Conservation (phyloP, 257 asterid species). For the Jacaranda mimosifolia region DNA sequence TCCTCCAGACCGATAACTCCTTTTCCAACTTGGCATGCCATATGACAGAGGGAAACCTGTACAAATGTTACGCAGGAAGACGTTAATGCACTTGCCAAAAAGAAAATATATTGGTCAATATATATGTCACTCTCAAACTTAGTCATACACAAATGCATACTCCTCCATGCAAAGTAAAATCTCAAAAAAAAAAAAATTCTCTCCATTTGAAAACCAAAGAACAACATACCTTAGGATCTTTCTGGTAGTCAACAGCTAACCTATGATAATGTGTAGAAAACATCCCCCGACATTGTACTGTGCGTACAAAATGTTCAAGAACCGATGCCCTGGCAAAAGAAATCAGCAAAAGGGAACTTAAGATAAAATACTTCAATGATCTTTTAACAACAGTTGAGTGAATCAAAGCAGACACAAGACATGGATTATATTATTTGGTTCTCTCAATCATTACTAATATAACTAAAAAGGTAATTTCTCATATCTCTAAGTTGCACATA, state of each 20-base stretch:
- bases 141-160: neutral
- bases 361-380: constrained; percentile 17
- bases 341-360: constrained; percentile 29
- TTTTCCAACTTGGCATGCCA: constrained; percentile 90
- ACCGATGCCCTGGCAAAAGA: constrained; percentile 81
- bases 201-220: neutral
- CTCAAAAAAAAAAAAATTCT: too few relatives aligned
- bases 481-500: constrained; percentile 51
- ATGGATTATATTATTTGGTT: neutral
- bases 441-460: neutral
- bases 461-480: neutral
- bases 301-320: constrained; percentile 86
- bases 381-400: neutral
- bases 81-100: constrained; percentile 2
- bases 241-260: constrained; percentile 78
- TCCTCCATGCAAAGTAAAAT: neutral
- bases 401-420: constrained; percentile 20
- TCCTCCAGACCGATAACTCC: constrained; percentile 80
- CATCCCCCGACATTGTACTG: constrained; percentile 93
- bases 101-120: neutral
- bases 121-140: neutral
- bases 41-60: constrained; percentile 89
- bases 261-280: constrained; percentile 97
- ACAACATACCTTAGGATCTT: constrained; percentile 73
- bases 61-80: constrained; percentile 5